Base-by-base conservation (phyloP, 73 alveolate genomes). In the Durusdinium trenchii region DNA sequence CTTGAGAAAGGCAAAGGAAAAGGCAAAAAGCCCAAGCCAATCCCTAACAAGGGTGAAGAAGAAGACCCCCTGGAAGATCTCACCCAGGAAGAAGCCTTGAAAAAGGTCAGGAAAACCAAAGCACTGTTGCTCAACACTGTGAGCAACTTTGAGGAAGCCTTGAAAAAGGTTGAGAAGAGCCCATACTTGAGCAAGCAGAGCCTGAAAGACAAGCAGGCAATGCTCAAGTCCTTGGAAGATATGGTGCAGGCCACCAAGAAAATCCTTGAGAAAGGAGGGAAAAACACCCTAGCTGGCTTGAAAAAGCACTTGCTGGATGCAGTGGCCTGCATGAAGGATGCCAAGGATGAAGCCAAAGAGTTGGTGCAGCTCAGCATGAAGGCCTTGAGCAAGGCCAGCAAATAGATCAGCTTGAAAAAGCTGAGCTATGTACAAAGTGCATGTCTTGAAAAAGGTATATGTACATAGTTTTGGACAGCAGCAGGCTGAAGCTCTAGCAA, bases 121-220 rank as follows among this genome's bases (percentile, higher is more conserved):
- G 83, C 32, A 2, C 51, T 71, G n/a, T 14, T 71, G 83, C 32
- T 50, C 47, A 18, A 38, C 43, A 71, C 83, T 35, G 5, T 28
- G 51, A n/a, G 51, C 83, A 71, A 71, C 83, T 71, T n/a, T 71
- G 83, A 71, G 51, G 83, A 71, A 71, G 83, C 83, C 5, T n/a
- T 71, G 48, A 50, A 71, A 32, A 71, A 71, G 26, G 50, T n/a
- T 47, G 38, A n/a, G n/a, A 3, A 3, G 28, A 3, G 32, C 51
- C 6, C 28, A 51, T 26, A 71, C 52, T 9, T 38, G 36, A 18
- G 26, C 48, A 18, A 35, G 84, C 48, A 3, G 9, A 6, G 18
- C 51, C 26, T 35, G 18, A 10, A 38, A 36, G 28, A 71, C 5
- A 5, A 71, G 84, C 36, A 71, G 26, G 42, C 43, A 1, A 18